These are phyloP conservation scores for Miscanthus sacchariflorus DNA, from an alignment of 202 grass and related monocot species.

Conservation along the genomic window DNA sequence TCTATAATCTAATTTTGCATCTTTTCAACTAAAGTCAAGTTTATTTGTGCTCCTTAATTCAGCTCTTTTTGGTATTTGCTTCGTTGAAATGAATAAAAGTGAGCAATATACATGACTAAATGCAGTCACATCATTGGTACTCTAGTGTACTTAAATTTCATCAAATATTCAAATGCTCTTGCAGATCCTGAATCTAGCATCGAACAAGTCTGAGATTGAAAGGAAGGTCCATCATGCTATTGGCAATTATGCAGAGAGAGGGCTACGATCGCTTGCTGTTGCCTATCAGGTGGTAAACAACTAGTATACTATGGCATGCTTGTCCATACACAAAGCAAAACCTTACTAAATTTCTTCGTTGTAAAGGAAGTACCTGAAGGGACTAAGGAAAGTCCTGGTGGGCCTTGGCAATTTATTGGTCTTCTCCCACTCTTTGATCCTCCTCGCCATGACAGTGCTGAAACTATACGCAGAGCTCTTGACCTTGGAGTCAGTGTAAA, in stretches of 20 bases:
- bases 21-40: constrained; percentile 18
- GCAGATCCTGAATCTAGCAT: constrained; percentile 65
- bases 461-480: constrained; percentile 73
- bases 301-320: constrained; percentile 23
- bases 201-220: constrained; percentile 61
- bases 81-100: constrained; percentile 8
- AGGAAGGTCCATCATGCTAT: constrained; percentile 67
- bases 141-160: constrained; percentile 32
- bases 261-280: constrained; percentile 69
- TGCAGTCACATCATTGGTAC: constrained; percentile 18
- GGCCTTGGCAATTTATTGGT: constrained; percentile 75
- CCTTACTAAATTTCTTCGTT: constrained; percentile 34
- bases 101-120: constrained; percentile 27
- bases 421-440: constrained; percentile 83
- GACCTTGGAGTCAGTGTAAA: constrained; percentile 84
- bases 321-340: constrained; percentile 27
- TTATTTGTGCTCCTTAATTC: constrained; percentile 1
- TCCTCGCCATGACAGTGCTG: constrained; percentile 79
- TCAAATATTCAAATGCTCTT: constrained; percentile 17
- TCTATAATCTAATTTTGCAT: constrained; percentile 4
- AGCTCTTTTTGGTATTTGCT: constrained; percentile 15
- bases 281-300: constrained; percentile 61
- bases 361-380: constrained; percentile 73
- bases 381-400: constrained; percentile 70
- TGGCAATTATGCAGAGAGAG: constrained; percentile 61